Percentiles rank a stretch among this genome's conserved stretches.
These are phyloP conservation scores for Bondarzewia mesenterica DNA, from an alignment of 1,284 basidiomycete species.

Conservation along the genomic window DNA sequence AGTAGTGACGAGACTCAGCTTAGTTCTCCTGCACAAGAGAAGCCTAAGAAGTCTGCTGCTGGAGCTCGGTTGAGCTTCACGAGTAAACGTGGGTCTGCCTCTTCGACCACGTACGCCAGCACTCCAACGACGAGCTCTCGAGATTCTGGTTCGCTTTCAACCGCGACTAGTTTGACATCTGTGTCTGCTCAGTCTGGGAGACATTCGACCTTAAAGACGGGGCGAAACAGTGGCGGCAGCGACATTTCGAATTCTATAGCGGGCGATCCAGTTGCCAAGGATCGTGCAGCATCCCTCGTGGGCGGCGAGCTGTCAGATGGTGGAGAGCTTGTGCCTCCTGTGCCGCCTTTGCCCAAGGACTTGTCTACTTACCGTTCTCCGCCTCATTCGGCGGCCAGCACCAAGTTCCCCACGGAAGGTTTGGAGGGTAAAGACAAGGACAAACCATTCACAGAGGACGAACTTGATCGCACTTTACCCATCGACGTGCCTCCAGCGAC, in stretches of 20 bases:
- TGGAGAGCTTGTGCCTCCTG: slow-evolving; percentile 74
- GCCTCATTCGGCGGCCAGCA: slow-evolving; percentile 41
- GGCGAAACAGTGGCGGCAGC: slow-evolving; percentile 80
- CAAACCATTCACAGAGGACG: neutral
- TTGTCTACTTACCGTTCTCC: slow-evolving; percentile 65
- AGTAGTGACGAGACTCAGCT: slow-evolving; percentile 40
- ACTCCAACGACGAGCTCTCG: slow-evolving; percentile 70
- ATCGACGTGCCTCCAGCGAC: slow-evolving; percentile 41
- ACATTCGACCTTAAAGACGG: slow-evolving; percentile 43
- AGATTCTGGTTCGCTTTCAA: slow-evolving; percentile 75
- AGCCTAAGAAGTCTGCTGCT: slow-evolving; percentile 55
- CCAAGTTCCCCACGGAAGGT: slow-evolving; percentile 33
- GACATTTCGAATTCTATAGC: slow-evolving; percentile 74
- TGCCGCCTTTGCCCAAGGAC: slow-evolving; percentile 93
- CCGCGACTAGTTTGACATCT: slow-evolving; percentile 69
- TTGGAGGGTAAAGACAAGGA: slow-evolving; percentile 17
- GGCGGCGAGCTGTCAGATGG: slow-evolving; percentile 49
- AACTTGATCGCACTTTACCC: slow-evolving; percentile 34
- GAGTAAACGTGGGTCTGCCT: slow-evolving; percentile 80
- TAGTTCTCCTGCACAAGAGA: slow-evolving; percentile 39
- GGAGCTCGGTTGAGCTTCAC: slow-evolving; percentile 63
- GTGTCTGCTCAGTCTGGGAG: slow-evolving; percentile 59
- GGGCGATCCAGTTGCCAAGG: slow-evolving; percentile 53
- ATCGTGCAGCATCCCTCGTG: slow-evolving; percentile 55
- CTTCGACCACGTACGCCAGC: slow-evolving; percentile 78